Evolutionary conservation across 2,329 filamentous ascomycete genomes (phyloP).

Genomic region (Biscogniauxia sp.): DNA sequence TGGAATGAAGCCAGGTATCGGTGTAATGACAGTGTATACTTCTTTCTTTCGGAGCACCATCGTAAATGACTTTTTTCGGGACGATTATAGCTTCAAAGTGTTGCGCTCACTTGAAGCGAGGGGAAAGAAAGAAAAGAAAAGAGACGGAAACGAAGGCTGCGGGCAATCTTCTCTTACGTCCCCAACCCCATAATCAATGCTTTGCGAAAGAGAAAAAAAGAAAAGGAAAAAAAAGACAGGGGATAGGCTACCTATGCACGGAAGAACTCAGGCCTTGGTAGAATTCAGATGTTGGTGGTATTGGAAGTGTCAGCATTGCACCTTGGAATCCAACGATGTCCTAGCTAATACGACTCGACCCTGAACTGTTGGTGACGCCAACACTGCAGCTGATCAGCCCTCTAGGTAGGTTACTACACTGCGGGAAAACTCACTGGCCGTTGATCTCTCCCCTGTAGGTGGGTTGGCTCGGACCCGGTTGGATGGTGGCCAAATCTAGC

Average conservation of each 20-base stretch:
- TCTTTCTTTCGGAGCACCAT: conserved; percentile 62
- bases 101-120: conserved; percentile 3
- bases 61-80: conserved; percentile 6
- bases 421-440: not conserved
- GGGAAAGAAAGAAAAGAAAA: conserved; percentile 1
- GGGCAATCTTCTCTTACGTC: conserved; percentile 7
- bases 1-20: conserved; percentile 67
- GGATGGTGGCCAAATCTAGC: not conserved
- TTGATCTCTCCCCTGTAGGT: not conserved
- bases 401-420: not conserved
- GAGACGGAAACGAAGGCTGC: conserved; percentile 6
- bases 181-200: conserved; percentile 8
- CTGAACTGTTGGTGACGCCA: not conserved
- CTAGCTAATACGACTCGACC: not conserved
- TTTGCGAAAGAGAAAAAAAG: conserved; percentile 4
- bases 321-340: not conserved
- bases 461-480: not conserved
- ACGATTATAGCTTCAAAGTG: not conserved
- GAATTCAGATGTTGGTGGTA: conserved; percentile 5
- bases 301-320: not conserved
- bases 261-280: not conserved
- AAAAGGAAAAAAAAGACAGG: conserved; percentile 6
- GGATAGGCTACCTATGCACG: not conserved
- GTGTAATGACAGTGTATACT: conserved; percentile 66
- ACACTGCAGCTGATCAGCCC: not conserved